Percentiles rank a stretch among this genome's conserved stretches.
These are phyloP conservation scores for Cenchrus purpureus DNA, from an alignment of 176 grass and related monocot genomes.

Conservation along the genomic window DNA sequence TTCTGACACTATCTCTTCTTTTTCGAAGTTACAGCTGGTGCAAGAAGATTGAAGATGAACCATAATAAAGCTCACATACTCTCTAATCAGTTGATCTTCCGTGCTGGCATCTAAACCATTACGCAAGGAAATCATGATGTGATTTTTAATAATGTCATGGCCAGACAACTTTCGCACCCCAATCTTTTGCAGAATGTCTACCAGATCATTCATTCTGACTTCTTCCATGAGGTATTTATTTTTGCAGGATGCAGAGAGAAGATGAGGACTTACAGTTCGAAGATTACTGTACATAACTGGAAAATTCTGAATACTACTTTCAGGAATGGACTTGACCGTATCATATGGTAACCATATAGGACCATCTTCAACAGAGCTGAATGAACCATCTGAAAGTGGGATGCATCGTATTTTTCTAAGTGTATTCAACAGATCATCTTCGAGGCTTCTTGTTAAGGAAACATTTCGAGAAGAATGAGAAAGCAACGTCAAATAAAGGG, in stretches of 20 bases:
- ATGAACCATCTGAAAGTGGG: slow-evolving; percentile 90
- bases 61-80: slow-evolving; percentile 86
- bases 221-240: slow-evolving; percentile 61
- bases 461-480: slow-evolving; percentile 57
- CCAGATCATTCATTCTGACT: slow-evolving; percentile 62
- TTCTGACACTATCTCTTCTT: slow-evolving; percentile 73
- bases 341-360: slow-evolving; percentile 92
- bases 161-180: slow-evolving; percentile 84
- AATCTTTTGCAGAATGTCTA: slow-evolving; percentile 77
- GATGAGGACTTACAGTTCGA: slow-evolving; percentile 65
- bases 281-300: slow-evolving; percentile 72
- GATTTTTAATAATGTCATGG: slow-evolving; percentile 90
- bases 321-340: slow-evolving; percentile 52
- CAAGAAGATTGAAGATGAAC: slow-evolving; percentile 86
- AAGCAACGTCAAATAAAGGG: slow-evolving; percentile 58
- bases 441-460: slow-evolving; percentile 44
- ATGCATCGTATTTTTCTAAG: slow-evolving; percentile 81
- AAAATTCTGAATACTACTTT: slow-evolving; percentile 72
- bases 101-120: slow-evolving; percentile 45
- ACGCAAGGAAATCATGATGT: slow-evolving; percentile 69
- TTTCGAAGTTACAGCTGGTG: slow-evolving; percentile 71
- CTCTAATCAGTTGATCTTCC: slow-evolving; percentile 59
- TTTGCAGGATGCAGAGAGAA: slow-evolving; percentile 59
- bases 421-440: slow-evolving; percentile 66
- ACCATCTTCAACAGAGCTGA: slow-evolving; percentile 76